phyloP scores from a whole-genome alignment of 495 filamentous ascomycete species.

The Neurospora sp. region DNA sequence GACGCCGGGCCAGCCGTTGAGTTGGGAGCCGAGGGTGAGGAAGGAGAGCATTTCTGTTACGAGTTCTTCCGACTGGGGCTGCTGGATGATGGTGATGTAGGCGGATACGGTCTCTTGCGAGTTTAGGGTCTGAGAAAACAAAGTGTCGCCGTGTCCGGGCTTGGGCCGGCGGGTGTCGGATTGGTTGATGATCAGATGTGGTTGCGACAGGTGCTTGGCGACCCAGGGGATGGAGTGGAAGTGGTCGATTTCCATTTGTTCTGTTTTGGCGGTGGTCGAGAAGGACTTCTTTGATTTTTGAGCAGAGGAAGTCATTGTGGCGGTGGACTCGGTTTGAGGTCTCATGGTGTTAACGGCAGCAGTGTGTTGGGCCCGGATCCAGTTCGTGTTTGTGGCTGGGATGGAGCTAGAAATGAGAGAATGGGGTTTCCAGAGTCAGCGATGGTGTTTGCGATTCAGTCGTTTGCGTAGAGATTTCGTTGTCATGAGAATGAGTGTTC shows the following conservation, averaged over 20 bases:
- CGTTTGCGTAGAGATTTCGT: background rate
- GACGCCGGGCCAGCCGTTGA: constrained; percentile 49
- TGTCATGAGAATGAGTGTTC: background rate
- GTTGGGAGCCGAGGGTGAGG: constrained; percentile 40
- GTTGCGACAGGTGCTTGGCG: constrained; percentile 33
- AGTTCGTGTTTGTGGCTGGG: background rate
- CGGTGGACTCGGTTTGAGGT: background rate
- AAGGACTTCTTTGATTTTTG: background rate
- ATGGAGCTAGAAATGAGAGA: background rate
- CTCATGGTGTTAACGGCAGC: background rate
- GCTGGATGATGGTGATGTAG: constrained; percentile 37
- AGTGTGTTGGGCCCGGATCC: background rate
- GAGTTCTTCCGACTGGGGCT: constrained; percentile 9
- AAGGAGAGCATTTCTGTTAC: constrained; percentile 36
- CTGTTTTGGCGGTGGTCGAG: background rate
- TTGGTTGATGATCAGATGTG: constrained; percentile 11
- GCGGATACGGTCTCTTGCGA: constrained; percentile 37
- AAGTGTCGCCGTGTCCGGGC: constrained; percentile 36
- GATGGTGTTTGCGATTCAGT: background rate
- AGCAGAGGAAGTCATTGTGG: background rate
- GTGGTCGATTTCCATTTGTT: constrained; percentile 25
- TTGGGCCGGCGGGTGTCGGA: constrained; percentile 35
- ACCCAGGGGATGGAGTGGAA: constrained; percentile 51
- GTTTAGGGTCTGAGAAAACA: constrained; percentile 48
- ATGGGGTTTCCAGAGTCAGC: background rate